phyloP scores from a whole-genome alignment of 306 rosid species.

The Trifolium fragiferum region DNA sequence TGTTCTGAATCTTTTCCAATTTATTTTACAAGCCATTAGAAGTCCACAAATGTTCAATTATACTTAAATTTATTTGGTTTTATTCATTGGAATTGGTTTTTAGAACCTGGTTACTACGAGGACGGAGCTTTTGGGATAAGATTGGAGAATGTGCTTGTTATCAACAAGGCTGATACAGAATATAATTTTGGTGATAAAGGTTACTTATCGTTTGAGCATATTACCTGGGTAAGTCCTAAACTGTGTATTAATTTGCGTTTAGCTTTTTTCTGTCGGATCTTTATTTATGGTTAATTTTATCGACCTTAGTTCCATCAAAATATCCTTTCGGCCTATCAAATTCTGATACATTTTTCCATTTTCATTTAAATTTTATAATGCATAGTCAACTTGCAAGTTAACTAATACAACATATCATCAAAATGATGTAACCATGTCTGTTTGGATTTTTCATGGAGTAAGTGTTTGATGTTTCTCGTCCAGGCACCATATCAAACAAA shows the following conservation, averaged over 20 bases:
- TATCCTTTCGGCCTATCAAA: background rate
- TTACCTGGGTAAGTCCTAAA: conserved; percentile 78
- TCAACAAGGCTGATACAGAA: conserved; percentile 79
- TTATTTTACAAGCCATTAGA: conserved; percentile 28
- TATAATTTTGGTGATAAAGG: conserved; percentile 93
- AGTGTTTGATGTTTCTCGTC: conserved; percentile 38
- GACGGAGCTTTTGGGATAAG: conserved; percentile 92
- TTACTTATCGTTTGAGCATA: conserved; percentile 89
- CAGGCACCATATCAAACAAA: conserved; percentile 94
- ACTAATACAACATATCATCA: background rate
- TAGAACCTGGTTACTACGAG: conserved; percentile 99
- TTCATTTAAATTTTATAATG: background rate
- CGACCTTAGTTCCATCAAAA: background rate
- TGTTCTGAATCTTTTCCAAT: conserved; percentile 18
- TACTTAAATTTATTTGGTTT: conserved; percentile 1
- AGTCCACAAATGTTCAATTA: conserved; percentile 7
- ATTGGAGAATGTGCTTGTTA: conserved; percentile 94
- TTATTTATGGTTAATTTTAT: conserved; percentile 9
- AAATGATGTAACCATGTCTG: background rate
- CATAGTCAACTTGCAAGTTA: background rate
- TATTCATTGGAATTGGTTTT: conserved; percentile 35
- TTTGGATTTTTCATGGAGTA: background rate
- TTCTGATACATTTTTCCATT: background rate
- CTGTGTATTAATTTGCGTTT: background rate
- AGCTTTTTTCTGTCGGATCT: background rate